These are phyloP conservation scores for Boechera divaricarpa DNA, from an alignment of 345 rosid species.

Conservation along the genomic window DNA sequence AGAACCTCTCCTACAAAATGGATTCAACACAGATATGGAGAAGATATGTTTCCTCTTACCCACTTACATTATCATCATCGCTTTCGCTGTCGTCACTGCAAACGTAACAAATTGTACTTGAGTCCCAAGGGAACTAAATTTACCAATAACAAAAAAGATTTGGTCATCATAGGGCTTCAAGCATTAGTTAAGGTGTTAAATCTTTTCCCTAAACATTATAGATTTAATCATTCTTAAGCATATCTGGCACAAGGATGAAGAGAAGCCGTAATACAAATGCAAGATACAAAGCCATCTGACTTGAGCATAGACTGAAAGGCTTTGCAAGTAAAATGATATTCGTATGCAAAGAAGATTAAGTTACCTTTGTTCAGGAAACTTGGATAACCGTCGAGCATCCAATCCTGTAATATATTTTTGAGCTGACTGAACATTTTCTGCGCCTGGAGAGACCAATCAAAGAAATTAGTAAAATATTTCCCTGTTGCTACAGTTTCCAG, in stretches of 20 bases:
- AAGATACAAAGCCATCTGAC: neutral
- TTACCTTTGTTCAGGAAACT: constrained; percentile 78
- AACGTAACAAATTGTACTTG: neutral
- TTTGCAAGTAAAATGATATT: neutral
- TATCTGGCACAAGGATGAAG: neutral
- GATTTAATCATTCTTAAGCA: neutral
- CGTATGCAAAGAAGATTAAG: neutral
- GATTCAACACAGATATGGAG: constrained; percentile 4
- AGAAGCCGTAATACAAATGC: neutral
- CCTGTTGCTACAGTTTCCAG: neutral
- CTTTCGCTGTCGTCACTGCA: constrained; percentile 86
- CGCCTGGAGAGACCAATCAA: constrained; percentile 52
- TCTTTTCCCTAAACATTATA: neutral
- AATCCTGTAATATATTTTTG: constrained; percentile 95
- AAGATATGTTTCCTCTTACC: constrained; percentile 44
- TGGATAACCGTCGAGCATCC: constrained; percentile 91
- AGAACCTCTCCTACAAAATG: constrained; percentile 5
- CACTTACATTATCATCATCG: constrained; percentile 62
- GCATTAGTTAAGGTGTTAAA: neutral
- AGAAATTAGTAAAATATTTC: neutral
- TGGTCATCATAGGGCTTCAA: neutral
- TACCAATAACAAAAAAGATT: constrained; percentile 13
- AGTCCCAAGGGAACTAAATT: constrained; percentile 9
- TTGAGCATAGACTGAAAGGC: neutral
- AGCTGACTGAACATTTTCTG: constrained; percentile 79